phyloP scores from a whole-genome alignment of 2,329 filamentous ascomycete genomes.

The Sarocladiaceae sp. region DNA sequence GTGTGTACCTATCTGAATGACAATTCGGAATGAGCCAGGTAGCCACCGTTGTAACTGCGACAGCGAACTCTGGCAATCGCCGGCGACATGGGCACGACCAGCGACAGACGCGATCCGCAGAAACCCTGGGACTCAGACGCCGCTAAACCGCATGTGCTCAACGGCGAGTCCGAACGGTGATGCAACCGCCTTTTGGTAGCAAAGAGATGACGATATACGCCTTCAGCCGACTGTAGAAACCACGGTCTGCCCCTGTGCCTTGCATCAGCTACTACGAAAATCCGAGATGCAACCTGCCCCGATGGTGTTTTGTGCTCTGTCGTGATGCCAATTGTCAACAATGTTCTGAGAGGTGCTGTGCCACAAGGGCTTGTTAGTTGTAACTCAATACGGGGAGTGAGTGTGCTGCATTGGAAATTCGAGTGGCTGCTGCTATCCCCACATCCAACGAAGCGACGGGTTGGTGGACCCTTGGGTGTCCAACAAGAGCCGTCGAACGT shows the following conservation, averaged over 20 bases:
- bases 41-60: no score
- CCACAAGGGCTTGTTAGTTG: no score
- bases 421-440: neutral
- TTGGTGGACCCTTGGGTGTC: slow-evolving; percentile 1
- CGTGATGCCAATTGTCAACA: no score
- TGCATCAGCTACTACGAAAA: neutral
- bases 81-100: no score
- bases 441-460: neutral
- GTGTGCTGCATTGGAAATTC: neutral
- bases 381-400: neutral
- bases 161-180: slow-evolving; percentile 7
- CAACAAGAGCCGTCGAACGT: slow-evolving; percentile 5
- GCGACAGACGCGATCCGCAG: neutral
- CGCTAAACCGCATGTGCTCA: neutral
- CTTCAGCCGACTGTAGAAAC: neutral
- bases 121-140: neutral
- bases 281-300: no score
- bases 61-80: no score
- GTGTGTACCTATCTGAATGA: no score
- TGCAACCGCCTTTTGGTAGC: neutral
- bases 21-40: no score
- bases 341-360: no score
- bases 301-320: no score
- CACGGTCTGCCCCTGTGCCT: neutral
- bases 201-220: neutral